Conservation (phyloP, 2,329 filamentous ascomycete species). For the Calonectria pseudoturangicola region DNA sequence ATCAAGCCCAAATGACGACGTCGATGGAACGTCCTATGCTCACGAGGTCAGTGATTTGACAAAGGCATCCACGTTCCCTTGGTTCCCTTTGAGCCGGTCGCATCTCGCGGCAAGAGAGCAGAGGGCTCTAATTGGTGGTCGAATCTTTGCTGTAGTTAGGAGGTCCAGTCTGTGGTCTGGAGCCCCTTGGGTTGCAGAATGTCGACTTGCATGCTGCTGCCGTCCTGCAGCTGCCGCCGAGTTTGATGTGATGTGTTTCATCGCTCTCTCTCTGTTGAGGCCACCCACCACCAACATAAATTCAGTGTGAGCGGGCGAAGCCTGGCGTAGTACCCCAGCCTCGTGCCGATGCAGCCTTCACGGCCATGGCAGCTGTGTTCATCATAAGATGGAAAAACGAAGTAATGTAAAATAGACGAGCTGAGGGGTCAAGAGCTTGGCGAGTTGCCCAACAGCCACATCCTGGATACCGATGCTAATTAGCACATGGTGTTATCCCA, state of each 20-base stretch:
- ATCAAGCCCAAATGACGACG: constrained; percentile 6
- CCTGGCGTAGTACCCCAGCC: constrained; percentile 21
- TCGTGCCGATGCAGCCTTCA: constrained; percentile 23
- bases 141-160: constrained; percentile 7
- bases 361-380: background rate
- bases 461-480: background rate
- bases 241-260: constrained; percentile 30
- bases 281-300: constrained; percentile 18
- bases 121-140: constrained; percentile 11
- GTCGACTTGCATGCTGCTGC: constrained; percentile 22
- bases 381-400: background rate
- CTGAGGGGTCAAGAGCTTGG: background rate
- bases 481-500: background rate
- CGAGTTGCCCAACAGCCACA: constrained; percentile 20
- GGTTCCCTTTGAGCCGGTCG: constrained; percentile 28
- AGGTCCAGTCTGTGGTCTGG: constrained; percentile 30
- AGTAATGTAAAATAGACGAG: background rate
- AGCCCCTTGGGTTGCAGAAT: constrained; percentile 15
- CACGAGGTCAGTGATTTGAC: constrained; percentile 18
- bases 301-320: constrained; percentile 16
- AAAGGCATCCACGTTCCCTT: background rate
- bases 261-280: constrained; percentile 12
- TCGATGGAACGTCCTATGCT: background rate
- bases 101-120: constrained; percentile 27
- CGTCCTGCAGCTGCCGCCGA: constrained; percentile 14